Conservation (phyloP, 1,139 yeast species). For the Trichomonascaceae sp. region DNA sequence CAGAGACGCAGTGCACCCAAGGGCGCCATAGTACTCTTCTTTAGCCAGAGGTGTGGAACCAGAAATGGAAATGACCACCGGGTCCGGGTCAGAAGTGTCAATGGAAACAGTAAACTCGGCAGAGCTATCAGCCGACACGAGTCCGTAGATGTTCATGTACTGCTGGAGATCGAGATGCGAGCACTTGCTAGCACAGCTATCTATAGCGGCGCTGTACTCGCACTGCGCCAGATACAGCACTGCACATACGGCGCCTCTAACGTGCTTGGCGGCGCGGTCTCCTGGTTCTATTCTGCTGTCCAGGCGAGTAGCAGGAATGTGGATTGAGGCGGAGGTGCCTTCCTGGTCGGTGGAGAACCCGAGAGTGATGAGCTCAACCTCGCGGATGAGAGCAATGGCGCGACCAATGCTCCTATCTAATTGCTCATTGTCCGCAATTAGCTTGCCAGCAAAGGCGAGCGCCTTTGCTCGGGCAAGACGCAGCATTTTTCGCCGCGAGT, state of each 20-base stretch:
- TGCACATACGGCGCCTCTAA: slow-evolving; percentile 22
- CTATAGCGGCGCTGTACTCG: slow-evolving; percentile 17
- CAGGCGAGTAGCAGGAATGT: slow-evolving; percentile 10
- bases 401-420: slow-evolving; percentile 24
- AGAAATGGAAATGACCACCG: not conserved
- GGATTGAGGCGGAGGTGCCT: slow-evolving; percentile 1
- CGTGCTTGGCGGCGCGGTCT: slow-evolving; percentile 15
- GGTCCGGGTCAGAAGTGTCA: slow-evolving; percentile 2
- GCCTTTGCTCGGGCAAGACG: slow-evolving; percentile 24
- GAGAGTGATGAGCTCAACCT: slow-evolving; percentile 25
- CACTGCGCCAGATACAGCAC: slow-evolving; percentile 18
- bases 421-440: slow-evolving; percentile 18
- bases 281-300: slow-evolving; percentile 7
- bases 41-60: slow-evolving; percentile 1
- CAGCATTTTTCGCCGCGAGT: slow-evolving; percentile 23
- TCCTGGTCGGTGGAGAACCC: slow-evolving; percentile 21
- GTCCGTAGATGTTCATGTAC: slow-evolving; percentile 29
- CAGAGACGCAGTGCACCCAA: slow-evolving; percentile 18
- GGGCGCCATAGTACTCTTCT: slow-evolving; percentile 15
- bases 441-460: slow-evolving; percentile 18
- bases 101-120: slow-evolving; percentile 9
- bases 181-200: slow-evolving; percentile 19
- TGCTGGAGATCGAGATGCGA: slow-evolving; percentile 26
- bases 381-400: slow-evolving; percentile 24
- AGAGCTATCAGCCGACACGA: slow-evolving; percentile 10